phyloP scores from a whole-genome alignment of 176 grass and related monocot genomes.

The Eragrostis nindensis region DNA sequence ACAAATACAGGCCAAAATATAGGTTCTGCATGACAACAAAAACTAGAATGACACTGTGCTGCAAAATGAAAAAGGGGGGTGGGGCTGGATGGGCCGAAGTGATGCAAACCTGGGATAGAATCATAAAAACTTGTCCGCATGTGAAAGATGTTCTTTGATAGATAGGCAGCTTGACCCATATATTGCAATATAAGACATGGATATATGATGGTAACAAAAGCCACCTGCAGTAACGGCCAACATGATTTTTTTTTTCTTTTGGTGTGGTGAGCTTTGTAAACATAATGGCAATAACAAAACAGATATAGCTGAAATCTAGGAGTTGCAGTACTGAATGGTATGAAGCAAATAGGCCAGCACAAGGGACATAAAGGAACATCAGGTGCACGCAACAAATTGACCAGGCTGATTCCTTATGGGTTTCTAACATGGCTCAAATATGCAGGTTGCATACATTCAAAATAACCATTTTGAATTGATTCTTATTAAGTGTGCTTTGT shows the following conservation, averaged over 20 bases:
- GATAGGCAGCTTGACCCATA: constrained; percentile 98
- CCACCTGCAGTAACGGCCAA: constrained; percentile 69
- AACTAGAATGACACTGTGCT: constrained; percentile 22
- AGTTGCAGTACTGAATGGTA: background rate
- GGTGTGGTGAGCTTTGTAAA: constrained; percentile 7
- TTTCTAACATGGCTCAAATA: constrained; percentile 4
- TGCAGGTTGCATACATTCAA: constrained; percentile 15
- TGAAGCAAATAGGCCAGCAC: background rate
- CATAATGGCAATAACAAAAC: constrained; percentile 16
- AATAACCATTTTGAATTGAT: constrained; percentile 30
- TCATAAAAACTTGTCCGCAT: constrained; percentile 73
- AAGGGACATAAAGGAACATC: constrained; percentile 18
- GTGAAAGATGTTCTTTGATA: constrained; percentile 74
- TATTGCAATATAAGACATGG: constrained; percentile 95
- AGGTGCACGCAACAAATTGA: constrained; percentile 28
- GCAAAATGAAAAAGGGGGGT: background rate
- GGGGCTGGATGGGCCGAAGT: background rate
- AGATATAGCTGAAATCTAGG: constrained; percentile 17
- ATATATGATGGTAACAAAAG: constrained; percentile 79
- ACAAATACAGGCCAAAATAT: constrained; percentile 95
- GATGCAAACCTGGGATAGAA: constrained; percentile 80
- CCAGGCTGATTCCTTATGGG: background rate
- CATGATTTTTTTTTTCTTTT: background rate
- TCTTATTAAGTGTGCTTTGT: too few species aligned
- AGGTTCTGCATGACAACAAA: constrained; percentile 56